These are phyloP conservation scores for Rhizopogon sp. DNA, from an alignment of 768 basidiomycete species.

Conservation along the genomic window DNA sequence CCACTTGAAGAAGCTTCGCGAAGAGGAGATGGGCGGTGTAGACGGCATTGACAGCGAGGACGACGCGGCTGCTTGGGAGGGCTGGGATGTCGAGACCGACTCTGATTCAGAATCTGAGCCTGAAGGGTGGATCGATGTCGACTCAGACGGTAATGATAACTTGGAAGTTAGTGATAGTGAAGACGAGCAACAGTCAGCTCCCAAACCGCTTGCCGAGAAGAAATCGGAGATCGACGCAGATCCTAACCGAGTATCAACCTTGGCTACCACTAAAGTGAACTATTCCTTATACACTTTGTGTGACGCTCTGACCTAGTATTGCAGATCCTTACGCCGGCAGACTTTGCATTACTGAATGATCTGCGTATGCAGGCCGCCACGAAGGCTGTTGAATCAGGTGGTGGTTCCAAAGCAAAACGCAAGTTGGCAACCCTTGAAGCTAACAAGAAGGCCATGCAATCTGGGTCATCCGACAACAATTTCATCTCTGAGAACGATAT, in stretches of 20 bases:
- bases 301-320: neutral
- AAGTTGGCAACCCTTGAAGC: conserved; percentile 83
- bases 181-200: conserved; percentile 43
- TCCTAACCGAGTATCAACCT: conserved; percentile 47
- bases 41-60: conserved; percentile 55
- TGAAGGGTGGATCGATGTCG: conserved; percentile 77
- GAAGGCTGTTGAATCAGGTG: conserved; percentile 62
- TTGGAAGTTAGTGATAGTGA: conserved; percentile 86
- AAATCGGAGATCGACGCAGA: conserved; percentile 21
- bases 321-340: conserved; percentile 95
- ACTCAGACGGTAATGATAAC: conserved; percentile 59
- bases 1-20: conserved; percentile 68
- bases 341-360: conserved; percentile 89
- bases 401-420: conserved; percentile 77
- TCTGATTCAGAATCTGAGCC: conserved; percentile 52
- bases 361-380: conserved; percentile 77
- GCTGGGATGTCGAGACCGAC: conserved; percentile 85
- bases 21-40: conserved; percentile 52
- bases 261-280: conserved; percentile 77
- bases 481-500: conserved; percentile 92
- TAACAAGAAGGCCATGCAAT: conserved; percentile 50
- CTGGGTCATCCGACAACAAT: conserved; percentile 33
- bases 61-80: conserved; percentile 71
- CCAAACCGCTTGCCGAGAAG: neutral
- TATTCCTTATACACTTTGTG: neutral